Evolutionary conservation across 139 green algal genomes (phyloP), one percentile per base, ranked within the genome.

Genomic region (Ettlia oleoabundans): DNA sequence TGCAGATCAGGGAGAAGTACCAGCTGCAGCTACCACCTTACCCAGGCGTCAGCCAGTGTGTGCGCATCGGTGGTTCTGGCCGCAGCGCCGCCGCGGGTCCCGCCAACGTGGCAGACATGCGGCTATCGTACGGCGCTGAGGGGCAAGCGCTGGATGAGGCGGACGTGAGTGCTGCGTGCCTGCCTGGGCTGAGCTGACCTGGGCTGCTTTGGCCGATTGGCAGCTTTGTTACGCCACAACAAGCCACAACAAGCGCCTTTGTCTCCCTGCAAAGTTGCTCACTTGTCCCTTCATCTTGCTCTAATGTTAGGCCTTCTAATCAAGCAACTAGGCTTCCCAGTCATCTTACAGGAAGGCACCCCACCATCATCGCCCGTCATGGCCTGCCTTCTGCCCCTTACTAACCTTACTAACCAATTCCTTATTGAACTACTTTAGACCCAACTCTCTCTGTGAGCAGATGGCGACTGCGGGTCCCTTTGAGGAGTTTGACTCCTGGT

Each of bases 1-100:
- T 69, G 62, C 33, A 82, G 26, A 83, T 91, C 67, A 68, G 85
- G 3, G 85, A 96, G 8, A 94, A 94, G 87, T 97, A 92, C 82
- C 82, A 84, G 15, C 88, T 96, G 32, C 21, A 77, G 30, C 91
- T 99, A 80, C 96, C 96, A 1, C 28, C 83, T 15, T 99, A 95
- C 87, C 92, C 92, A 0, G 92, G 89, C 30, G 84, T 87, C 0
- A n/a, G 76, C 1, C 88, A 95, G 89, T 94, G 87, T 61, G 93
- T 97, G 38, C 76, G 66, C 80, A 66, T 90, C 19, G 69, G 51
- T 37, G 70, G 85, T 30, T 28, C 37, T 18, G 53, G 51, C 51
- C 53, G 65, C 33, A 32, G 55, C 55, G 32, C 33, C n/a, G 62
- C 64, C 10, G 38, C 33, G 24, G 37, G 58, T 1, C 67, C 68